These are phyloP conservation scores for Kwoniella sp. DNA, from an alignment of 768 basidiomycete species.

Conservation along the genomic window DNA sequence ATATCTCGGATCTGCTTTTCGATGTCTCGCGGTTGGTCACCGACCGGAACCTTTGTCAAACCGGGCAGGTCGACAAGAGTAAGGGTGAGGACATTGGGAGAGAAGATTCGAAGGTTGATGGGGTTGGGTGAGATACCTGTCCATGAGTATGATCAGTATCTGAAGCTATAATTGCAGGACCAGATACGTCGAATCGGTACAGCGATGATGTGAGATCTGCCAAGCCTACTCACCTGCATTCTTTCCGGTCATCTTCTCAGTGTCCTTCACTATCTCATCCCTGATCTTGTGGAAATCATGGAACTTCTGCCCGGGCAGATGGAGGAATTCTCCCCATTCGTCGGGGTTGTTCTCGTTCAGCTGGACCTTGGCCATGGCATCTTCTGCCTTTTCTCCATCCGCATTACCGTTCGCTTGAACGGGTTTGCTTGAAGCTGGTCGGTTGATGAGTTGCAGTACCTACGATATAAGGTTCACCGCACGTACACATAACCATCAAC, in stretches of 20 bases:
- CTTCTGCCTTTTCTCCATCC: slow-evolving; percentile 51
- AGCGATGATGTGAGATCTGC: too few species aligned
- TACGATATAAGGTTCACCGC: too few species aligned
- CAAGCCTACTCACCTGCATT: slow-evolving; percentile 68
- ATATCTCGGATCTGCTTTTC: slow-evolving; percentile 97
- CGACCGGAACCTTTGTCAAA: slow-evolving; percentile 87
- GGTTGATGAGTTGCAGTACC: slow-evolving; percentile 93
- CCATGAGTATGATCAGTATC: neutral
- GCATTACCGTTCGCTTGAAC: slow-evolving; percentile 35
- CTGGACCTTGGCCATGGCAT: slow-evolving; percentile 62
- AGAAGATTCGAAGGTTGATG: slow-evolving; percentile 96
- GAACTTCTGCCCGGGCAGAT: slow-evolving; percentile 92
- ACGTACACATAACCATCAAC: too few species aligned
- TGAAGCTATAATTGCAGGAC: too few species aligned
- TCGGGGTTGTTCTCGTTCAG: slow-evolving; percentile 76
- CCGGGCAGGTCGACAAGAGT: slow-evolving; percentile 98
- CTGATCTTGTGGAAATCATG: slow-evolving; percentile 96
- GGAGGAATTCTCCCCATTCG: slow-evolving; percentile 99
- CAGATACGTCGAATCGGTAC: too few species aligned
- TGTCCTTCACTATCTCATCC: slow-evolving; percentile 93
- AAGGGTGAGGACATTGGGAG: slow-evolving; percentile 93
- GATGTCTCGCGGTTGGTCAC: slow-evolving; percentile 94
- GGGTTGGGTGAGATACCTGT: slow-evolving; percentile 90
- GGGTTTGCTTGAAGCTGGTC: slow-evolving; percentile 62
- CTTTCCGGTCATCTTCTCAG: slow-evolving; percentile 96